phyloP scores from a whole-genome alignment of 306 rosid species.

The Cucurbita pepo region DNA sequence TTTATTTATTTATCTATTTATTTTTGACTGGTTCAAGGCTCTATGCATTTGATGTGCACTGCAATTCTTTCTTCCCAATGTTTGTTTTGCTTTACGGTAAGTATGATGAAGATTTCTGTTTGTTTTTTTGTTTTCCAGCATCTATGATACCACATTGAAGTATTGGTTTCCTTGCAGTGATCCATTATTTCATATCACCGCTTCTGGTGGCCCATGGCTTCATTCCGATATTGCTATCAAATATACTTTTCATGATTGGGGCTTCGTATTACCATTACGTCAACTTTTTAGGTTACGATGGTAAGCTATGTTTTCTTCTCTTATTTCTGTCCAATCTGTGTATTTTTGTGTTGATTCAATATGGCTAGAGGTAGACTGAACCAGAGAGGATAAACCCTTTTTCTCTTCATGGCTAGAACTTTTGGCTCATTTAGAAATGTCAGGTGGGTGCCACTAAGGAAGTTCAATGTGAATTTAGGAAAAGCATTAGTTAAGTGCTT shows the following conservation, averaged over 20 bases:
- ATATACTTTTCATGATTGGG: slow-evolving; percentile 87
- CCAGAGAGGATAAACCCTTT: neutral
- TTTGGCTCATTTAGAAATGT: neutral
- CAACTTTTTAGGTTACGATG: slow-evolving; percentile 96
- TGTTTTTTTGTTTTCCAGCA: slow-evolving; percentile 3
- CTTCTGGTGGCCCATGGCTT: slow-evolving; percentile 92
- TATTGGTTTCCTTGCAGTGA: slow-evolving; percentile 53
- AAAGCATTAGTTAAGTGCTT: neutral
- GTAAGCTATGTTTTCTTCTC: slow-evolving; percentile 25
- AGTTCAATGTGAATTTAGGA: neutral
- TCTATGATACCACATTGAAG: slow-evolving; percentile 7
- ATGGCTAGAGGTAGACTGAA: neutral
- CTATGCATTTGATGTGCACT: slow-evolving; percentile 97
- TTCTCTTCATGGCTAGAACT: neutral
- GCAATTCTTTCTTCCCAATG: slow-evolving; percentile 99
- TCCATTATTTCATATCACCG: slow-evolving; percentile 92
- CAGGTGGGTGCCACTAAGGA: neutral
- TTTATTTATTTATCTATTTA: neutral
- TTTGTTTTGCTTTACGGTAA: slow-evolving; percentile 87
- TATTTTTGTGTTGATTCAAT: neutral
- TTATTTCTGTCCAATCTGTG: neutral
- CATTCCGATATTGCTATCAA: slow-evolving; percentile 80
- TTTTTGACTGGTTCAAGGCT: slow-evolving; percentile 46
- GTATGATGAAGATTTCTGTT: neutral
- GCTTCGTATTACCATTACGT: slow-evolving; percentile 93